Evolutionary conservation across 1,139 yeast genomes (phyloP).

Genomic region (Zygoascus meyerae): DNA sequence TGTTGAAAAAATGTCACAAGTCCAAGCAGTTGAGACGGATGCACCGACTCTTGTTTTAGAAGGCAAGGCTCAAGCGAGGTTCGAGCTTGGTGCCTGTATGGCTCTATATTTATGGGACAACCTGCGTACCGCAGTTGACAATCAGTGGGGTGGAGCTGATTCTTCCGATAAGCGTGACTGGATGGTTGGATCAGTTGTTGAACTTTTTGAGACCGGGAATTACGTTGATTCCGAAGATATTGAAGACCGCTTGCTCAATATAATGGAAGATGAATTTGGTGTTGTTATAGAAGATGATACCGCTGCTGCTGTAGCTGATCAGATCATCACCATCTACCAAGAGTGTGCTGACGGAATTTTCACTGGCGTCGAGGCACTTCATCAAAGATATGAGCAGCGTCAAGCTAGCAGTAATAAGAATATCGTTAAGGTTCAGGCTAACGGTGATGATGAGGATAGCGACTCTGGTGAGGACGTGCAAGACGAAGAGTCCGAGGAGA

Average conservation of each 20-base stretch:
- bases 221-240: slow-evolving; percentile 67
- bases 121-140: slow-evolving; percentile 85
- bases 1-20: slow-evolving; percentile 7
- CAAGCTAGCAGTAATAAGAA: slow-evolving; percentile 35
- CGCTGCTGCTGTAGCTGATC: slow-evolving; percentile 66
- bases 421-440: slow-evolving; percentile 38
- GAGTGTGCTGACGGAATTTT: slow-evolving; percentile 54
- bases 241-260: slow-evolving; percentile 79
- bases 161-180: slow-evolving; percentile 91
- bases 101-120: slow-evolving; percentile 86
- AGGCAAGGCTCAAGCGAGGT: slow-evolving; percentile 70
- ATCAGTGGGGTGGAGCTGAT: slow-evolving; percentile 93
- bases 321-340: slow-evolving; percentile 59
- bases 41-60: slow-evolving; percentile 44
- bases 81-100: slow-evolving; percentile 94
- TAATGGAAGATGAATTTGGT: slow-evolving; percentile 94
- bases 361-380: slow-evolving; percentile 52
- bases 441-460: slow-evolving; percentile 42
- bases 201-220: slow-evolving; percentile 49
- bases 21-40: slow-evolving; percentile 21
- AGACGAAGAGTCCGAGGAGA: slow-evolving; percentile 40
- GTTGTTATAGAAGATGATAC: slow-evolving; percentile 78
- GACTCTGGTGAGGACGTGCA: slow-evolving; percentile 35
- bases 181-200: slow-evolving; percentile 80
- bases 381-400: slow-evolving; percentile 51